phyloP scores from a whole-genome alignment of 257 asterid genomes.

The Nicotiana otophora region DNA sequence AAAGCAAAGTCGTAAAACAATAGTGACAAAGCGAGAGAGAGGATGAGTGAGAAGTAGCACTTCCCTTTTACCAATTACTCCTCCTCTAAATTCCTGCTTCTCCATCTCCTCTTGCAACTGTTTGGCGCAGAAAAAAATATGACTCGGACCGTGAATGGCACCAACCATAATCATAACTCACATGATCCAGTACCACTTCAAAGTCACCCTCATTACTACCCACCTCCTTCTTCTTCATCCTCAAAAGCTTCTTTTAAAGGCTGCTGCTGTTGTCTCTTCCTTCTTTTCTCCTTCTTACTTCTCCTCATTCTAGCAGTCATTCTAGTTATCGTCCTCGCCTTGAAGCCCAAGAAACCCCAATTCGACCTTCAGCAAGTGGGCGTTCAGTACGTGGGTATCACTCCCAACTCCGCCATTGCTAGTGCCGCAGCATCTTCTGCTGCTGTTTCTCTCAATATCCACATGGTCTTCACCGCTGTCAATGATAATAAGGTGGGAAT shows the following conservation, averaged over 20 bases:
- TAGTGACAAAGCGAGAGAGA: conserved; percentile 6
- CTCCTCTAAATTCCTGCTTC: neutral
- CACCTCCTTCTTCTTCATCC: conserved; percentile 45
- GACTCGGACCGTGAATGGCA: conserved; percentile 21
- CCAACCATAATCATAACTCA: neutral
- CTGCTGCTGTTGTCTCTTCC: conserved; percentile 95
- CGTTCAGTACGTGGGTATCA: conserved; percentile 69
- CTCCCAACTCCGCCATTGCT: conserved; percentile 35
- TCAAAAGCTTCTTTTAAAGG: conserved; percentile 88
- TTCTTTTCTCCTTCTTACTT: conserved; percentile 71
- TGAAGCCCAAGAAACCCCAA: conserved; percentile 83
- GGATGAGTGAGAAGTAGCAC: no score
- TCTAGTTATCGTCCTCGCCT: conserved; percentile 67
- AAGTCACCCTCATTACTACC: conserved; percentile 28
- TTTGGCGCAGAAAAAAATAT: neutral
- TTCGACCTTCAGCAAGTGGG: conserved; percentile 85
- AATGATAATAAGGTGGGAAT: conserved; percentile 88
- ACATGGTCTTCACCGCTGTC: conserved; percentile 61
- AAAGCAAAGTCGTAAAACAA: no score
- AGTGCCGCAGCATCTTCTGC: conserved; percentile 54
- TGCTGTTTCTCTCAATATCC: conserved; percentile 59
- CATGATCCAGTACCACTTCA: no score
- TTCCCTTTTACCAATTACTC: neutral
- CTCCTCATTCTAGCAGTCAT: conserved; percentile 67
- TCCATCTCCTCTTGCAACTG: neutral